Conservation (phyloP, 257 asterid genomes). For the Capsicum rhomboideum region DNA sequence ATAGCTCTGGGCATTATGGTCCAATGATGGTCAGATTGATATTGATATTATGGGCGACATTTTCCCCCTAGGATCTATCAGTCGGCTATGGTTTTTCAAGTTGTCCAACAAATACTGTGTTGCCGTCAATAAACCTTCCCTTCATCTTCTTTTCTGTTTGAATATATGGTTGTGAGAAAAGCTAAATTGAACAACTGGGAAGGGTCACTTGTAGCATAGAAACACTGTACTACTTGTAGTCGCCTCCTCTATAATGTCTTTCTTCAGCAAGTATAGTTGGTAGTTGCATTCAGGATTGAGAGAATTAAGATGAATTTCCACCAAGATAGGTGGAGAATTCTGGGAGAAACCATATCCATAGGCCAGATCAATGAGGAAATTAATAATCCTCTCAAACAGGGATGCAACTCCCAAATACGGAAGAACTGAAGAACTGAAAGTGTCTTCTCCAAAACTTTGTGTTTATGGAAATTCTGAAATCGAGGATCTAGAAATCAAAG, state of each 20-base stretch:
- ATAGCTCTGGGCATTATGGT: background rate
- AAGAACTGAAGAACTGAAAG: background rate
- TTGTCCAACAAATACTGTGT: background rate
- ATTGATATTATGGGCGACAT: background rate
- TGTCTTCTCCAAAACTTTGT: background rate
- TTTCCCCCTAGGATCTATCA: background rate
- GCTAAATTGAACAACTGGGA: background rate
- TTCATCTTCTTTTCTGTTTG: background rate
- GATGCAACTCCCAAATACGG: background rate
- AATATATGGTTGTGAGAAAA: background rate
- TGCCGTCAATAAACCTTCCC: background rate
- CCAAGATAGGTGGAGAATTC: background rate
- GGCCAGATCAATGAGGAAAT: background rate
- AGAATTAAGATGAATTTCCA: background rate
- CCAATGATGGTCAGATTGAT: background rate
- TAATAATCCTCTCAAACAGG: background rate
- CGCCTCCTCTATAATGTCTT: background rate
- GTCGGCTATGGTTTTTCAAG: background rate
- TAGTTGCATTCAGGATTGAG: background rate
- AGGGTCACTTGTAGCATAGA: background rate
- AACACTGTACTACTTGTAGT: background rate
- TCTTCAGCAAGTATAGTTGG: background rate
- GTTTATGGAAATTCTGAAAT: background rate
- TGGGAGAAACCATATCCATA: background rate
- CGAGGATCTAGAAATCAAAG: background rate